Base-by-base conservation (phyloP, 352 stramenopile genomes). In the Aphanomyces astaci region DNA sequence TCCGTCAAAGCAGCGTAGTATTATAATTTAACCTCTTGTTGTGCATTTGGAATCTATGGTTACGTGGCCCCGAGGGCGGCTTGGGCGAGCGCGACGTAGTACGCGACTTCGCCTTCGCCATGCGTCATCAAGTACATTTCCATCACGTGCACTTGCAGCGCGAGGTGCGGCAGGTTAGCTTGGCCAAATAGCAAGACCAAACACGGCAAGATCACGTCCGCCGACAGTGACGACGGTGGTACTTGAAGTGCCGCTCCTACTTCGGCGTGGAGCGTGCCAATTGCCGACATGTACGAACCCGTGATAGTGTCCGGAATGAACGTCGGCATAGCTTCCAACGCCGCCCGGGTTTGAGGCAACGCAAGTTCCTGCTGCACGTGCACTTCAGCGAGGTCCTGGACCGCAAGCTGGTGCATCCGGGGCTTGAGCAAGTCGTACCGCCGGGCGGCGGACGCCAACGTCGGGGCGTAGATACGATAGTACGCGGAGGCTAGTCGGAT, bases 21-120 rank as follows among this genome's bases (percentile, higher is more conserved):
- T 7, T 59, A 22, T 59, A 53, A 53, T 53, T 53, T 53, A 53
- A 53, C 22, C 45, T 43, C n/a, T 43, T 15, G 36, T 43, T 15
- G 36, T 43, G 36, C n/a, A n/a, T n/a, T n/a, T n/a, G 36, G 7
- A 15, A 15, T 43, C 36, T 15, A 43, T 43, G n/a, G n/a, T 15
- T 43, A 43, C 36, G 36, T 15, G 36, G 48, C n/a, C 10, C 48
- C 48, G 48, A 55, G 48, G 32, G 85, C 83, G 27, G 83, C 82
- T 57, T 94, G 82, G 30, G 90, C 70, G n/a, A 84, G 90, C 43
- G 85, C 85, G 45, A 94, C 52, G 70, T 94, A 94, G 70, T 94
- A 94, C 48, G 83, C 83, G 15, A 82, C 78, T 71, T 94, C 85
- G 0, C 82, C 89, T 30, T 32, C 51, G 28, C 83, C 85, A 31